These are phyloP conservation scores for Arabidopsis lyrata DNA, from an alignment of 441 rosid genomes.

Conservation along the genomic window DNA sequence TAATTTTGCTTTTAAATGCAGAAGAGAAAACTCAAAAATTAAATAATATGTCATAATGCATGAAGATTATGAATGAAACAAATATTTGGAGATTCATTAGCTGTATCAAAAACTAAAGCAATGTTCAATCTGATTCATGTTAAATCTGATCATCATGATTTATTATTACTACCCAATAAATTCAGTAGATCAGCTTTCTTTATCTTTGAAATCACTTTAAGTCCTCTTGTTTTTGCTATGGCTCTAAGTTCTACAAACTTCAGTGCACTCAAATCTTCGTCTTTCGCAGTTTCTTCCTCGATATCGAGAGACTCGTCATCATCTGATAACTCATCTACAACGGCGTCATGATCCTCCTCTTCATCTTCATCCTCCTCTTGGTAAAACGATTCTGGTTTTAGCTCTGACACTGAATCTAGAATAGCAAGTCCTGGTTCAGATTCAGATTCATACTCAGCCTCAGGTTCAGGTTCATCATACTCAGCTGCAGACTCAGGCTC, in stretches of 20 bases:
- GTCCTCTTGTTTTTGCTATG: constrained; percentile 71
- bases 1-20: not conserved
- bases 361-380: constrained; percentile 35
- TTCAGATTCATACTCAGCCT: constrained; percentile 12
- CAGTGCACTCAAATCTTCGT: constrained; percentile 62
- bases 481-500: too few species aligned
- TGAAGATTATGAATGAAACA: constrained; percentile 18
- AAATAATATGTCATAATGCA: not conserved
- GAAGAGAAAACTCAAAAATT: not conserved
- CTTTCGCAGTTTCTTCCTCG: constrained; percentile 32
- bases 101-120: constrained; percentile 18
- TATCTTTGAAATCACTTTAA: constrained; percentile 80
- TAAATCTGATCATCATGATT: constrained; percentile 24
- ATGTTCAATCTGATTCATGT: constrained; percentile 10
- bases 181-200: constrained; percentile 68
- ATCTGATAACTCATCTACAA: constrained; percentile 46
- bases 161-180: constrained; percentile 49
- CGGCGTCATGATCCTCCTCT: constrained; percentile 32
- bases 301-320: constrained; percentile 50
- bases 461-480: too few species aligned
- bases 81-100: constrained; percentile 9
- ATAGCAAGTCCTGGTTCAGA: constrained; percentile 33
- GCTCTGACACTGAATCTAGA: constrained; percentile 36
- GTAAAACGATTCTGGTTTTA: constrained; percentile 42
- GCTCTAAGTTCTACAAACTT: constrained; percentile 72